Conservation (phyloP, 2,329 filamentous ascomycete species). For the Epichloe elymi region DNA sequence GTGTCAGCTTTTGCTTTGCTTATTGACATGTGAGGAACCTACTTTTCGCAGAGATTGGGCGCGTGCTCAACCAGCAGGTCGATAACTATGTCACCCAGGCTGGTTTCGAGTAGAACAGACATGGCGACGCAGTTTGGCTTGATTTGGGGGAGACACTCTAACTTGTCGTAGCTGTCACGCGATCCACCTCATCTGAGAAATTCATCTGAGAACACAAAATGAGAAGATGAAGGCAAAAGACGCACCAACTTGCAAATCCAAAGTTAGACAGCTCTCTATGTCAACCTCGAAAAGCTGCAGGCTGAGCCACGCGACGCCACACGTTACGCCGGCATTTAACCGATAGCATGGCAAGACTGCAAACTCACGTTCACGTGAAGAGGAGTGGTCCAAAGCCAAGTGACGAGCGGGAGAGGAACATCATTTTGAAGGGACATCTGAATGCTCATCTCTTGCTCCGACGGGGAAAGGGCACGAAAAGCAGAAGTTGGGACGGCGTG, state of each 20-base stretch:
- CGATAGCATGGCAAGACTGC: not conserved
- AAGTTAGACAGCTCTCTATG: not conserved
- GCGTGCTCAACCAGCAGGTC: constrained; percentile 82
- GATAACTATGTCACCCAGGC: constrained; percentile 84
- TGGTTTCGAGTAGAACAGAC: constrained; percentile 92
- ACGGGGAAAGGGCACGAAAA: too few species aligned
- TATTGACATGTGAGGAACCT: constrained; percentile 26
- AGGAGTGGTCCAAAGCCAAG: too few species aligned
- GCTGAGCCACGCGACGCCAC: not conserved
- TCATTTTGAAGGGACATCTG: too few species aligned
- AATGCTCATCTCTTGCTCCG: too few species aligned
- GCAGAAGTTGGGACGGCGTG: too few species aligned
- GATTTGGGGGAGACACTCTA: not conserved
- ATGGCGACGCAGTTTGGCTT: constrained; percentile 31
- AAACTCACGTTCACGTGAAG: too few species aligned
- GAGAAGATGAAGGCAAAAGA: not conserved
- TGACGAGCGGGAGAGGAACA: too few species aligned
- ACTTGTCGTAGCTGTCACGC: not conserved
- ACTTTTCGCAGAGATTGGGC: constrained; percentile 92
- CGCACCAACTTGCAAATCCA: not conserved
- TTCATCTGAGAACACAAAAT: not conserved
- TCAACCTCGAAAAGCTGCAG: not conserved
- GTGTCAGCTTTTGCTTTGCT: constrained; percentile 16
- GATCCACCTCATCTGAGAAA: not conserved
- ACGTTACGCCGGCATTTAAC: not conserved